A percentile compares a stretch with the other conserved stretches of the same genome.
phyloP scores from a whole-genome alignment of 768 basidiomycete genomes.

The Cantharellus anzutake region DNA sequence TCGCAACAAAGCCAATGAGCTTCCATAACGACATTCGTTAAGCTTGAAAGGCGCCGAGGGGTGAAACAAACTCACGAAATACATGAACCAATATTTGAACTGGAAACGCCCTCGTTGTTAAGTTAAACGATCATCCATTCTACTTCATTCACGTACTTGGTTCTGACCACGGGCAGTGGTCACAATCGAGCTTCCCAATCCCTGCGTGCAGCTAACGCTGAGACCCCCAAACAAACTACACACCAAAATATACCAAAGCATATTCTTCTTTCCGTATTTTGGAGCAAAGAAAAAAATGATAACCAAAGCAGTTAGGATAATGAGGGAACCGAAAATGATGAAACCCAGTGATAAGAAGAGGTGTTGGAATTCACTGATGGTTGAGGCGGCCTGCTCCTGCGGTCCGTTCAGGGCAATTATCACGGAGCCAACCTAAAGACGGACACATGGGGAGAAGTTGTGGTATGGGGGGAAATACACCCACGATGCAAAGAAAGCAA shows the following conservation, averaged over 20 bases:
- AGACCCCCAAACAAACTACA: slow-evolving; percentile 96
- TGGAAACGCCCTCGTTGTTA: slow-evolving; percentile 15
- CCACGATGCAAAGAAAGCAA: slow-evolving; percentile 73
- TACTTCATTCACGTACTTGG: slow-evolving; percentile 28
- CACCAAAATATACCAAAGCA: slow-evolving; percentile 89
- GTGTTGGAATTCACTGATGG: slow-evolving; percentile 51
- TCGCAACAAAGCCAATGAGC: slow-evolving; percentile 48
- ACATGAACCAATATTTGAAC: slow-evolving; percentile 87
- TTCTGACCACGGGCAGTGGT: slow-evolving; percentile 55
- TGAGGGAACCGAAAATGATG: slow-evolving; percentile 27
- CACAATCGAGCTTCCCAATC: slow-evolving; percentile 66
- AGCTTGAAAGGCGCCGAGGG: too few species aligned
- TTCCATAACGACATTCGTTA: not conserved
- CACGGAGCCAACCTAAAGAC: slow-evolving; percentile 45
- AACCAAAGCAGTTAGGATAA: slow-evolving; percentile 38
- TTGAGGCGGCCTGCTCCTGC: slow-evolving; percentile 43
- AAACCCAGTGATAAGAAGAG: slow-evolving; percentile 77
- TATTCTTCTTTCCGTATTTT: slow-evolving; percentile 71
- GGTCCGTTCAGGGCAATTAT: slow-evolving; percentile 88
- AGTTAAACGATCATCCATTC: not conserved
- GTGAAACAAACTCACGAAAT: slow-evolving; percentile 32
- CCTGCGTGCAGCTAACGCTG: slow-evolving; percentile 86
- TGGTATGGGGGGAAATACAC: slow-evolving; percentile 15
- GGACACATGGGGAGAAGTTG: not conserved
- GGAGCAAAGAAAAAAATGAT: slow-evolving; percentile 75